Evolutionary conservation across 345 rosid genomes (phyloP), one percentile per base, ranked within the genome.

Genomic region (Hibiscus syriacus): DNA sequence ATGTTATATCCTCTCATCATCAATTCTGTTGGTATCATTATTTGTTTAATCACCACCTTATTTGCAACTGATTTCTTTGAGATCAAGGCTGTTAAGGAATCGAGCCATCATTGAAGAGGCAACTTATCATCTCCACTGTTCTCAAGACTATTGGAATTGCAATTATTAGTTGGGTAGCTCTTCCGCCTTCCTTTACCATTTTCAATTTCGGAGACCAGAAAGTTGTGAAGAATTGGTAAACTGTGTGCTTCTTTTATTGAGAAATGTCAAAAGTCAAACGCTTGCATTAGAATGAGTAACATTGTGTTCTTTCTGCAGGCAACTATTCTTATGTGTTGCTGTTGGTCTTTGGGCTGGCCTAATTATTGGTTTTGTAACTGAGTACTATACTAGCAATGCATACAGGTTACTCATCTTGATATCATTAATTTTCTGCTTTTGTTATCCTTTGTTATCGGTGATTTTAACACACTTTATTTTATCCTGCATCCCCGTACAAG

Each of bases 311-410:
- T 64, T 25, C 23, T 73, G 62, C 81, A 87, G 90, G 88, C 84
- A 85, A 72, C 84, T 84, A 50, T 87, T 82, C 67, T 76, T 82
- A 56, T 87, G 90, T 17, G 64, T 45, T 27, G 81, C 84, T 74
- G 90, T 87, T 72, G 93, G 93, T 70, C 86, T 87, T 17, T 87
- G 93, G 93, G 93, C 90, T 48, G 93, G 93, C 26, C 90, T 87
- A 55, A 82, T 85, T 67, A 85, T 87, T 71, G 93, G 93, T 69
- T 87, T 87, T 60, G 84, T 87, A 27, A 85, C 90, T 0, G 93
- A 87, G 79, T 85, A 85, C 78, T 87, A 80, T 64, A 87, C 90
- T 32, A 87, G 93, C 82, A 87, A 84, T 70, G 90, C 93, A 27
- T 87, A 87, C 80, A 81, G 92, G 87, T 80, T 38, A 38, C 19